Percentiles rank a stretch among this genome's conserved stretches.
These are phyloP conservation scores for Sarocladium kiliense DNA, from an alignment of 2,329 filamentous ascomycete species.

Conservation along the genomic window DNA sequence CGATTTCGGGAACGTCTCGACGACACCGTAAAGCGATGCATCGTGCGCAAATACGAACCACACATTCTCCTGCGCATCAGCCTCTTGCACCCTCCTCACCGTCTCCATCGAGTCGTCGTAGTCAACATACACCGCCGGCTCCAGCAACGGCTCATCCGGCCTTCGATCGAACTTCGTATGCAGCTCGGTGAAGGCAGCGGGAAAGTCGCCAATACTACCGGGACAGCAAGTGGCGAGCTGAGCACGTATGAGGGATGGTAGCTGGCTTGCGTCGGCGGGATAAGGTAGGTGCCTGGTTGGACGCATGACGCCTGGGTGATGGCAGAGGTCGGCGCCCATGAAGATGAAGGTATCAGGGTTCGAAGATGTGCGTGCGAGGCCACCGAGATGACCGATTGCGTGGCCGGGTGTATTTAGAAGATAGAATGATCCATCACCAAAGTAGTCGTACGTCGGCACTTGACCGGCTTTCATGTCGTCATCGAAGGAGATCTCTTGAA, in stretches of 20 bases:
- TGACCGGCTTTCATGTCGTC: constrained; percentile 25
- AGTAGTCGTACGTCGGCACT: constrained; percentile 35
- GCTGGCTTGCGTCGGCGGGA: constrained; percentile 22
- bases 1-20: constrained; percentile 17
- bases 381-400: constrained; percentile 35
- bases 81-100: constrained; percentile 12
- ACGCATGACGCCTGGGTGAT: constrained; percentile 31
- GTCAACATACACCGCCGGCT: background rate
- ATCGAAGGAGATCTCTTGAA: constrained; percentile 22
- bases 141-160: background rate
- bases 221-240: background rate
- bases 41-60: constrained; percentile 22
- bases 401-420: constrained; percentile 36
- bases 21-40: constrained; percentile 12
- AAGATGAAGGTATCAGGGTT: constrained; percentile 32
- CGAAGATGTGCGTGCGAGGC: constrained; percentile 30
- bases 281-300: constrained; percentile 28
- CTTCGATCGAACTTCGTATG: background rate
- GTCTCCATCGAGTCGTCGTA: background rate
- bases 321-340: constrained; percentile 36
- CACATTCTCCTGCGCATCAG: constrained; percentile 19
- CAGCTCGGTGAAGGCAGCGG: background rate
- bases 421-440: constrained; percentile 36
- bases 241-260: background rate
- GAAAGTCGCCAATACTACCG: background rate